These are phyloP conservation scores for Yamadazyma sp. DNA, from an alignment of 805 yeast species.

Conservation along the genomic window DNA sequence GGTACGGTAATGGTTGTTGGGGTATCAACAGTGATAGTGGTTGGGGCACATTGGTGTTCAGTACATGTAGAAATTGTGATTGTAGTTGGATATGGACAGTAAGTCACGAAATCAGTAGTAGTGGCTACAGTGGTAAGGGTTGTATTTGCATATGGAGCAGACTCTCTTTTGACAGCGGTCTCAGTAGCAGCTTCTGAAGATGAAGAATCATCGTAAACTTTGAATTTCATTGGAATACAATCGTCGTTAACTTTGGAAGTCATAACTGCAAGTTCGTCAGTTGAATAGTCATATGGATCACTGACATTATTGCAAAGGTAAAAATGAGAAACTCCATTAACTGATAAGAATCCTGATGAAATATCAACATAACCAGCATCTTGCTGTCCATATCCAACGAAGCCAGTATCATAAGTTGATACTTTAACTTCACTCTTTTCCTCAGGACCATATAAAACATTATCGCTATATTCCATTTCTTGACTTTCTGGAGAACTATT, in stretches of 20 bases:
- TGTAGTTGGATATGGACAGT: slow-evolving; percentile 34
- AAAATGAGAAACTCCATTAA: slow-evolving; percentile 18
- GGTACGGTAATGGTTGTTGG: slow-evolving; percentile 32
- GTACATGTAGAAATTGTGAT: slow-evolving; percentile 31
- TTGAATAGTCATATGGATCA: slow-evolving; percentile 28
- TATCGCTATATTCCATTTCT: slow-evolving; percentile 18
- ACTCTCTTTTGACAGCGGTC: too few species aligned
- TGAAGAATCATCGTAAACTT: slow-evolving; percentile 4
- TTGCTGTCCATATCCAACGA: slow-evolving; percentile 6
- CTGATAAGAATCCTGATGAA: slow-evolving; percentile 15
- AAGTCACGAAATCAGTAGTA: slow-evolving; percentile 34
- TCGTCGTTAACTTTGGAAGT: slow-evolving; percentile 1
- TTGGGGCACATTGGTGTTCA: slow-evolving; percentile 21
- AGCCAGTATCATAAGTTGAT: background rate
- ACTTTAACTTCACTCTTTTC: background rate
- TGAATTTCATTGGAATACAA: slow-evolving; percentile 10
- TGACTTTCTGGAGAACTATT: slow-evolving; percentile 19
- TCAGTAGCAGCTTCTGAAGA: slow-evolving; percentile 9
- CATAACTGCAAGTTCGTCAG: slow-evolving; percentile 14
- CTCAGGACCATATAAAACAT: slow-evolving; percentile 4
- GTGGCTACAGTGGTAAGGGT: slow-evolving; percentile 23
- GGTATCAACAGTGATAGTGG: slow-evolving; percentile 26
- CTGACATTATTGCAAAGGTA: slow-evolving; percentile 24
- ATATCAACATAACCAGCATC: slow-evolving; percentile 1
- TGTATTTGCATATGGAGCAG: slow-evolving; percentile 26